Percentiles rank a stretch among this genome's conserved stretches.
phyloP scores from a whole-genome alignment of 805 yeast species.

The Yamadazyma paraphyllophila region DNA sequence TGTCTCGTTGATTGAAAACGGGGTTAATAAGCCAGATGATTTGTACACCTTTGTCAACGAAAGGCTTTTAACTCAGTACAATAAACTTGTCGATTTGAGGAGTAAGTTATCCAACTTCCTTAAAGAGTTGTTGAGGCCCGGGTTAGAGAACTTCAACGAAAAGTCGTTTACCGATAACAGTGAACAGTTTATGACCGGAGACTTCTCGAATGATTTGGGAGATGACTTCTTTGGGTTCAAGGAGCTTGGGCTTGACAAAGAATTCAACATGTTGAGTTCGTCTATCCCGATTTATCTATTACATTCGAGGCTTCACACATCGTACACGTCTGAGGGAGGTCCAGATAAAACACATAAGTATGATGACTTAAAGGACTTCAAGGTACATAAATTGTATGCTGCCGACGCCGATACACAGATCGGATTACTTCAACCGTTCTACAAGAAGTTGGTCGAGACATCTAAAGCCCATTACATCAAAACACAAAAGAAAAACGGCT shows the following conservation, averaged over 20 bases:
- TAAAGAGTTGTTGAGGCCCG: slow-evolving; percentile 81
- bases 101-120: slow-evolving; percentile 65
- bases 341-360: slow-evolving; percentile 53
- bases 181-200: slow-evolving; percentile 93
- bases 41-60: slow-evolving; percentile 73
- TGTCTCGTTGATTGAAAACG: slow-evolving; percentile 76
- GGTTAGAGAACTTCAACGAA: slow-evolving; percentile 69
- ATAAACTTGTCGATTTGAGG: slow-evolving; percentile 67
- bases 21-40: slow-evolving; percentile 75
- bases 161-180: slow-evolving; percentile 82
- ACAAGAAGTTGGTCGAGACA: slow-evolving; percentile 38
- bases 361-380: slow-evolving; percentile 61
- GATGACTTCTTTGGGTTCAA: slow-evolving; percentile 98
- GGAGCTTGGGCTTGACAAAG: slow-evolving; percentile 90
- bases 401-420: slow-evolving; percentile 52
- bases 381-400: slow-evolving; percentile 51
- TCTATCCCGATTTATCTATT: slow-evolving; percentile 87
- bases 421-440: slow-evolving; percentile 58
- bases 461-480: slow-evolving; percentile 41
- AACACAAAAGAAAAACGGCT: slow-evolving; percentile 41
- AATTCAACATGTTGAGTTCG: slow-evolving; percentile 77
- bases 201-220: slow-evolving; percentile 88
- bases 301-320: slow-evolving; percentile 68
- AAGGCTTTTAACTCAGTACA: slow-evolving; percentile 64
- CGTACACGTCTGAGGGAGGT: slow-evolving; percentile 44